Conservation (phyloP, 176 grass and related monocot species). For the Elymus sibiricus region DNA sequence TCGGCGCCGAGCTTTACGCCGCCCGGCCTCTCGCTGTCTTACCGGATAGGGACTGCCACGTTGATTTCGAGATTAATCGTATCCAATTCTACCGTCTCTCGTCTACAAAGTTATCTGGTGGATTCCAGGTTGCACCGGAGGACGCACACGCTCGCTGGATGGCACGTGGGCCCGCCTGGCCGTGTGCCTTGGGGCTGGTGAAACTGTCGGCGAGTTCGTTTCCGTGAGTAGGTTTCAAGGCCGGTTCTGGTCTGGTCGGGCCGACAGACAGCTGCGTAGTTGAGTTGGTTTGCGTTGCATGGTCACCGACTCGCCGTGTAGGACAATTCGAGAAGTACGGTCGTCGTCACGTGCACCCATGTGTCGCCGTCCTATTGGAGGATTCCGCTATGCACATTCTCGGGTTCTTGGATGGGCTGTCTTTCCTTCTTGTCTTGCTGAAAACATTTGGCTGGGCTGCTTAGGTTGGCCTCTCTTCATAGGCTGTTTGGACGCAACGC, state of each 20-base stretch:
- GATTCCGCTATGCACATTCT: no score
- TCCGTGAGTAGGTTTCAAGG: neutral
- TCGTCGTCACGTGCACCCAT: neutral
- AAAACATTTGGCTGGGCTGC: no score
- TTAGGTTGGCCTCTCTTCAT: no score
- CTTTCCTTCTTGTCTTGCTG: no score
- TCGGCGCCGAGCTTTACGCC: neutral
- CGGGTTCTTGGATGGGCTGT: no score
- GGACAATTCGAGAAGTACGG: neutral
- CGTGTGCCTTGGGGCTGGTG: neutral
- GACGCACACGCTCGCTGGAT: neutral
- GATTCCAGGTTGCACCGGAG: neutral
- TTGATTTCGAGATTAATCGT: neutral
- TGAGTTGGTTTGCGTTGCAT: neutral
- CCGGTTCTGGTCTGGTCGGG: neutral
- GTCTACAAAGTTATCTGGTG: neutral
- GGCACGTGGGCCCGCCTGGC: neutral
- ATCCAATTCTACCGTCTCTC: neutral
- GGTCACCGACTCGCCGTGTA: neutral
- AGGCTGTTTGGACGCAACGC: no score
- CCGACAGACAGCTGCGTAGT: neutral
- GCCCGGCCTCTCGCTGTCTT: neutral
- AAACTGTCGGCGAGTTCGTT: neutral
- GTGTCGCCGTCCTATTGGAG: neutral
- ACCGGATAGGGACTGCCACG: neutral